Evolutionary conservation across 2,329 filamentous ascomycete species (phyloP), one percentile per base, ranked within the genome.

Genomic region (Incumbomyces delicatus): DNA sequence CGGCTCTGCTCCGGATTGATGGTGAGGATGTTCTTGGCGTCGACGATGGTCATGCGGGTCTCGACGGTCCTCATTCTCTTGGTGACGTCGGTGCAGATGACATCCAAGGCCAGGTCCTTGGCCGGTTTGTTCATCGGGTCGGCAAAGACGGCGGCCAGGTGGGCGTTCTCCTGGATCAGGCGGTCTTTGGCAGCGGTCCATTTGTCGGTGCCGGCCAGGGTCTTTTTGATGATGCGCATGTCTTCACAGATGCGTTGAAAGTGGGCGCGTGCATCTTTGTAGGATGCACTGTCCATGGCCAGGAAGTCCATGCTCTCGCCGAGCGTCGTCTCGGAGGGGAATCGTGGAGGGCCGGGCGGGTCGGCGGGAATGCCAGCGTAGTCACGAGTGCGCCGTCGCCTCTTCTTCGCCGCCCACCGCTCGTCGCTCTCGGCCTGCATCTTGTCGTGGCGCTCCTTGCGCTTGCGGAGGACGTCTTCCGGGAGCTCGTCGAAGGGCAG

Each of bases 251-350:
- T 85, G 8, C 66, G 67, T 55, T 82, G 76, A 53, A 88, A 92
- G 22, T 76, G 74, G 41, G 79, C 71, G 27, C 86, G 76, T 13
- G 87, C 63, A 49, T 77, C 66, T 29, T 72, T 73, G 61, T 92
- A 92, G 35, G 76, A 67, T 1, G 71, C 63, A 41, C 74, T 76
- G 57, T 83, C 77, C 30, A 94, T 69, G 32, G 67, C 70, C 22
- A 94, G 69, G 49, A 81, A 83, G 11, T 73, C 72, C 59, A 87
- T 86, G 58, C 83, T 82, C 63, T 90, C 84, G 53, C 86, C 82
- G 49, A 92, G 76, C 0, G 85, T 89, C 11, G 83, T 89, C 63
- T 92, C 86, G 0, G 85, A 90, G 1, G 84, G 84, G 53, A 87
- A 92, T 17, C 86, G 78, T 12, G 83, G 80, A 16, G 81, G 77